Evolutionary conservation across 169 alveolate genomes (phyloP), one percentile per base, ranked within the genome.

Genomic region (Eimeria sp.): DNA sequence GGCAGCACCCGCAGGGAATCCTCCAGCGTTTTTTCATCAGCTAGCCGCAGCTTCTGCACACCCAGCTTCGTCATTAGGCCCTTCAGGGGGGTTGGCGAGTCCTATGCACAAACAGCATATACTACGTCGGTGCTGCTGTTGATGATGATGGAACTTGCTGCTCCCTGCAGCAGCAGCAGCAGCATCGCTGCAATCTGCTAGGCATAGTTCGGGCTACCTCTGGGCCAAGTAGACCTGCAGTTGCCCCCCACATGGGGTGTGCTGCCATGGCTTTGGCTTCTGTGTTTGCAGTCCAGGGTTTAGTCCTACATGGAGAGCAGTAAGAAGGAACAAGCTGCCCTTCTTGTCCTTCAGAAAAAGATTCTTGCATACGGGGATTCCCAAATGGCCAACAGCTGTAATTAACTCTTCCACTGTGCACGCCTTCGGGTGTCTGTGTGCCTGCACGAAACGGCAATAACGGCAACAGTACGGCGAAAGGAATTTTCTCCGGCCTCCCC

Each of bases 11-110:
- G 96, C 18, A 97, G 95, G 63, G 97, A 95, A 58, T 78, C 95
- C 89, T 92, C 97, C 95, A 98, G 96, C 54, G 87, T 73, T 78
- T 96, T 97, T 80, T 97, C 98, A 78, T 97, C 98, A 3, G 97
- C 99, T 91, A 98, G 93, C 25, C 98, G 97, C 89, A 98, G 95
- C 58, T 97, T 96, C 82, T 95, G 90, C n/a, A 98, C 98, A 7
- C 97, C 96, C 73, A 98, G 96, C 54, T 78, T 80, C 89, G 94
- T 92, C 86, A 97, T 93, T 43, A 98, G 87, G 92, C 94, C 88
- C 87, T 97, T 97, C 95, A 97, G 87, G 54, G 97, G 97, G 18
- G 97, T 93, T 2, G 92, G 94, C 49, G 87, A 83, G 73, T 97
- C 97, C 97, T 95, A 92, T 16, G 89, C 57, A 43, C 73, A 14